Base-by-base conservation (phyloP, 2,329 filamentous ascomycete genomes). In the Fusarium staphyleae region DNA sequence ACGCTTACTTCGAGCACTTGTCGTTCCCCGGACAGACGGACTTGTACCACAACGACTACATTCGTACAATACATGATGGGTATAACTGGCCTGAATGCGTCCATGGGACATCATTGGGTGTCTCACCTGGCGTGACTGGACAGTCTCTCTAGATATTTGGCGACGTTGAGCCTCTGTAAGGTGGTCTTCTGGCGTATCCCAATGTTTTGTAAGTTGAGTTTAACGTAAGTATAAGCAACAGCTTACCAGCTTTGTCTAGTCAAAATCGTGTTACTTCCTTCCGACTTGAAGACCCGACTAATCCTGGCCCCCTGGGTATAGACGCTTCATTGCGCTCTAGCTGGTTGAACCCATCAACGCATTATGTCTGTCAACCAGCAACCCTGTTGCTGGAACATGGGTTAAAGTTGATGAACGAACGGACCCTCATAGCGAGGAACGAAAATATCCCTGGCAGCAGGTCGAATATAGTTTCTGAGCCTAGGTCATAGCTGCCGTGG, bases 341-440 rank as follows among this genome's bases (percentile, higher is more conserved):
- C 32, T 57, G 1, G n/a, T 32, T 5, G 52, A 56, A 7, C 46
- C 52, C 30, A 45, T 5, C n/a, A 4, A 2, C 32, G 45, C n/a
- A 30, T 46, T 6, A 12, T 46, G 4, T 42, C 35, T n/a, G n/a
- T n/a, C n/a, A n/a, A n/a, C n/a, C n/a, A n/a, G n/a, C n/a, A n/a
- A n/a, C n/a, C n/a, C n/a, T n/a, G n/a, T n/a, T n/a, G n/a, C n/a
- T n/a, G 13, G 32, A 33, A 5, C 32, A 57, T 14, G 4, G 36
- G 10, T 6, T 51, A 2, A 12, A 42, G 13, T 5, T 56, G 9
- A 39, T 51, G 28, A 19, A 39, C 8, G 30, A 51, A 36, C 2
- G 35, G 4, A 57, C 52, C n/a, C 19, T 18, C 10, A 22, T 26
- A 6, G 16, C 28, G n/a, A 9, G 56, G 12, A 24, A 26, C 1